These are phyloP conservation scores for Yamadazyma insecticola DNA, from an alignment of 805 yeast genomes.

Conservation along the genomic window DNA sequence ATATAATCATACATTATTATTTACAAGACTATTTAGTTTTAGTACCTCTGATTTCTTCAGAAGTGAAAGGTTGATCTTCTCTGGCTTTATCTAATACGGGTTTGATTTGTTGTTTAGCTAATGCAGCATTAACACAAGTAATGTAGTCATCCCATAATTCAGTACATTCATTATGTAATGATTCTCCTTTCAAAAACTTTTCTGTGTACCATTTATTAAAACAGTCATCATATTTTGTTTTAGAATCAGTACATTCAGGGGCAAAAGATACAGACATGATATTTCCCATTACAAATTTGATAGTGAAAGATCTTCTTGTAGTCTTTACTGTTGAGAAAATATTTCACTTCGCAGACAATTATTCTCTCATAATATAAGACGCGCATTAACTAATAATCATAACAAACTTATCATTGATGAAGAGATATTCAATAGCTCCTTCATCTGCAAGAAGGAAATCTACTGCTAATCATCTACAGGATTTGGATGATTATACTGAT, in stretches of 20 bases:
- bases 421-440: constrained; percentile 32
- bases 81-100: constrained; percentile 85
- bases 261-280: constrained; percentile 74
- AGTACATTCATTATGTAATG: constrained; percentile 80
- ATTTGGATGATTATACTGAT: constrained; percentile 6
- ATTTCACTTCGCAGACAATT: not conserved
- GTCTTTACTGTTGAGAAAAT: not conserved
- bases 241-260: constrained; percentile 89
- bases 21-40: not conserved
- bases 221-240: constrained; percentile 85
- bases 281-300: constrained; percentile 32
- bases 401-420: constrained; percentile 20
- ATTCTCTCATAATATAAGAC: not conserved
- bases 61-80: constrained; percentile 75
- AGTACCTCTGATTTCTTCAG: constrained; percentile 23
- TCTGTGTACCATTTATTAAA: constrained; percentile 93
- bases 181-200: constrained; percentile 54
- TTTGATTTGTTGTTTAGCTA: constrained; percentile 71
- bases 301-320: not conserved
- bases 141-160: constrained; percentile 85
- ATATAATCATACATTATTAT: no score
- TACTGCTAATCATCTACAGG: constrained; percentile 4
- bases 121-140: constrained; percentile 72
- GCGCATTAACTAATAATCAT: not conserved
- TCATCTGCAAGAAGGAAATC: constrained; percentile 29